Evolutionary conservation across 495 filamentous ascomycete genomes (phyloP).

Genomic region (Talaromyces nanjingensis): DNA sequence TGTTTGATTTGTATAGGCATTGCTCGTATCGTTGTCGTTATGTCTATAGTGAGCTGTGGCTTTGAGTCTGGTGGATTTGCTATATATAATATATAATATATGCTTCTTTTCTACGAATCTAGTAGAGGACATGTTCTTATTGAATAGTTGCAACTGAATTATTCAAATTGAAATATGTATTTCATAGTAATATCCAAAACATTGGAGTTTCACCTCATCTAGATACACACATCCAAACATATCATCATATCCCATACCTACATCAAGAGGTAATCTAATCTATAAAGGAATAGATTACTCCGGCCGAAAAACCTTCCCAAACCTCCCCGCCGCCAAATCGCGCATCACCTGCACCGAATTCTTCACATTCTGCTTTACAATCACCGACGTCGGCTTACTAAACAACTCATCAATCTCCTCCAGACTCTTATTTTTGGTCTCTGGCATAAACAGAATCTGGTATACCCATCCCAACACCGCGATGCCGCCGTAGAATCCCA

Average conservation of each 20-base stretch:
- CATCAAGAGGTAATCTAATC: too few species aligned
- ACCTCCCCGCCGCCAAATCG: conserved; percentile 24
- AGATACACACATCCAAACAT: neutral
- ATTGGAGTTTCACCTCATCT: neutral
- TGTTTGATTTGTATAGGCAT: neutral
- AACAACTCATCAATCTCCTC: conserved; percentile 57
- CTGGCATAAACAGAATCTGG: conserved; percentile 55
- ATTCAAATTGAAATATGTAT: too few species aligned
- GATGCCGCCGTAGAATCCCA: conserved; percentile 57
- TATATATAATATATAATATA: neutral
- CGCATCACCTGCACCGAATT: conserved; percentile 27
- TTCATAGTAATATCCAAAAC: neutral
- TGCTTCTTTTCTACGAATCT: neutral
- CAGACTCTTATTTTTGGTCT: conserved; percentile 57
- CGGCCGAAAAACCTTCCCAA: conserved; percentile 26
- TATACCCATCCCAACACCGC: conserved; percentile 51
- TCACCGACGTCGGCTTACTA: conserved; percentile 44
- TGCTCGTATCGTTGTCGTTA: neutral
- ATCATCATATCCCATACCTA: neutral
- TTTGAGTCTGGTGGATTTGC: neutral
- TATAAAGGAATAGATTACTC: neutral
- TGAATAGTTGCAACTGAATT: neutral
- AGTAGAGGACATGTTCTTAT: neutral
- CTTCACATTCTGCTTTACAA: conserved; percentile 44
- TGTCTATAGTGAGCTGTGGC: neutral